Evolutionary conservation across 768 basidiomycete species (phyloP).

Genomic region (Boletus sp.): DNA sequence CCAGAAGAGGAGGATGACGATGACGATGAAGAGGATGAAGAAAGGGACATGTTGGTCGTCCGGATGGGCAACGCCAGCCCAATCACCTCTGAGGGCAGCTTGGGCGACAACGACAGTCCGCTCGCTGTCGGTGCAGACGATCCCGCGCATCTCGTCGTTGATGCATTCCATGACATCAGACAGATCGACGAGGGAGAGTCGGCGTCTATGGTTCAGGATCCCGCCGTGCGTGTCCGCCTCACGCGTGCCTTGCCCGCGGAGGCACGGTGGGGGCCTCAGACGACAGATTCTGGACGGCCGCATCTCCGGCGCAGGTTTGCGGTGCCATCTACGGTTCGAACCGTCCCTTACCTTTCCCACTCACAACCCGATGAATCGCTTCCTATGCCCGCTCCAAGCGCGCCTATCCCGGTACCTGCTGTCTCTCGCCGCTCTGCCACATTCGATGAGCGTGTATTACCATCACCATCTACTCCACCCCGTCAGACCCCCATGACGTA

Average conservation of each 20-base stretch:
- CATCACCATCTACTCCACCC: conserved; percentile 33
- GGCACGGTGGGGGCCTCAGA: conserved; percentile 3
- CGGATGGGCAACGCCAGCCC: conserved; percentile 35
- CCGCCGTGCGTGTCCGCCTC: conserved; percentile 24
- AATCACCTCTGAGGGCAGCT: conserved; percentile 39
- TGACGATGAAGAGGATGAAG: conserved; percentile 28
- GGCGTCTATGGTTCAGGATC: neutral
- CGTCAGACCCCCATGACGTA: conserved; percentile 23
- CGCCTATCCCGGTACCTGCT: conserved; percentile 31
- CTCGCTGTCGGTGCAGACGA: conserved; percentile 46
- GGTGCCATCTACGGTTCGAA: neutral
- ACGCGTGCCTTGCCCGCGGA: conserved; percentile 12
- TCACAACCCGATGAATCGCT: conserved; percentile 6
- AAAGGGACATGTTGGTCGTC: conserved; percentile 31
- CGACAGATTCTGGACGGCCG: conserved; percentile 1
- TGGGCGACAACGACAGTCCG: conserved; percentile 48
- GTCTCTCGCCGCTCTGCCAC: conserved; percentile 18
- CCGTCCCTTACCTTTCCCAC: neutral
- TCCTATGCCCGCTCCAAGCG: conserved; percentile 22
- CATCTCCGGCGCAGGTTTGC: conserved; percentile 4
- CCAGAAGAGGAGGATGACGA: conserved; percentile 12
- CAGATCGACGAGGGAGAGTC: conserved; percentile 19
- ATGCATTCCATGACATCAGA: conserved; percentile 31
- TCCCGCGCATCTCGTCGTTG: conserved; percentile 37
- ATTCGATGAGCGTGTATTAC: conserved; percentile 17